Base-by-base conservation (phyloP, 1,284 basidiomycete species). In the Apiotrichum mycotoxinovorans region DNA sequence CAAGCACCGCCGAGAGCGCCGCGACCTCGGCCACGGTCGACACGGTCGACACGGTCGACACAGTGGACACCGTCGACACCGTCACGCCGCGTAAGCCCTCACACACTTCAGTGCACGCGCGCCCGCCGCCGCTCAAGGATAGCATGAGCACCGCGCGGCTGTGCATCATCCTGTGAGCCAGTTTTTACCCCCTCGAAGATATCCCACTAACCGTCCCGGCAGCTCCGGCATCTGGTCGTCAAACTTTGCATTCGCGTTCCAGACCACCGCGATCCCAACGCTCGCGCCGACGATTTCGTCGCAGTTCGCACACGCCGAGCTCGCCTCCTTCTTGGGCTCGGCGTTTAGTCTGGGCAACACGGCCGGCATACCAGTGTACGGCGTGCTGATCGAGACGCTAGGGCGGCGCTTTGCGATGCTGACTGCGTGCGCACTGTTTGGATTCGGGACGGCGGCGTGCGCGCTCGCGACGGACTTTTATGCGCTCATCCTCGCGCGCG, bases 171-270 rank as follows among this genome's bases (percentile, higher is more conserved):
- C 30, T 30, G 30, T 30, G 30, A 14, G 30, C 2, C n/a, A n/a
- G n/a, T n/a, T n/a, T n/a, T n/a, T n/a, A n/a, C n/a, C n/a, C n/a
- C n/a, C n/a, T n/a, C n/a, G n/a, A n/a, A n/a, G n/a, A n/a, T n/a
- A n/a, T n/a, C n/a, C n/a, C n/a, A n/a, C n/a, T n/a, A n/a, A n/a
- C n/a, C n/a, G n/a, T n/a, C n/a, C n/a, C n/a, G n/a, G 4, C 51
- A 66, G 64, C 23, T 59, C 59, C 20, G 64, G 64, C 18, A 60
- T 66, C 44, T 66, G 64, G 72, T 68, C 67, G 0, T 66, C 69
- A 33, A 76, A 78, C 59, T 75, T 76, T 42, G 69, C 71, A 4
- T 76, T 76, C 53, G 76, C 76, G 0, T 65, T 76, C 37, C 76
- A 78, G 47, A 62, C 61, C 11, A 75, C 74, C 15, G 70, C 71